Conservation (phyloP, 108 stramenopile genomes). For the Stephanodiscus minutulus region DNA sequence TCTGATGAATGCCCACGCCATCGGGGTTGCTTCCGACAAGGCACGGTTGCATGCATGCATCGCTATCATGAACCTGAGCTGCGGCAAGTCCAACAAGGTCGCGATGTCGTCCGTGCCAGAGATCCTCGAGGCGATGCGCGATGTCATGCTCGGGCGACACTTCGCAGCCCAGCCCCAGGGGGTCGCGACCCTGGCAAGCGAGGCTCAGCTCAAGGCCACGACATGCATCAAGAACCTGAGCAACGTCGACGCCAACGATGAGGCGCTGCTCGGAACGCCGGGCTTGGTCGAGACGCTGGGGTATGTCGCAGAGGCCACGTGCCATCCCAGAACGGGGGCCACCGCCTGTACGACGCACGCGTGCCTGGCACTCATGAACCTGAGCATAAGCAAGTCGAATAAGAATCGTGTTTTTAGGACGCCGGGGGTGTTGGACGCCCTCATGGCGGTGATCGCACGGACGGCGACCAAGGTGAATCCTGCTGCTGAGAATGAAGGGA, state of each 20-base stretch:
- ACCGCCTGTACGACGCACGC: constrained; percentile 88
- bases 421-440: constrained; percentile 87
- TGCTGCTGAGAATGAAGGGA: constrained; percentile 30
- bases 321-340: constrained; percentile 70
- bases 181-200: constrained; percentile 53
- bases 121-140: constrained; percentile 83
- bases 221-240: constrained; percentile 90
- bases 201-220: constrained; percentile 89
- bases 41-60: constrained; percentile 89
- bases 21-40: constrained; percentile 76
- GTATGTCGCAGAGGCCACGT: constrained; percentile 75
- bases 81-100: constrained; percentile 90
- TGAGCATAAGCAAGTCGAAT: constrained; percentile 87
- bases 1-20: too few species aligned
- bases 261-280: constrained; percentile 75
- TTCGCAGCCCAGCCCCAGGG: constrained; percentile 20
- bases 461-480: constrained; percentile 43
- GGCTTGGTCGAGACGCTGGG: constrained; percentile 85
- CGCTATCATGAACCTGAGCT: constrained; percentile 91
- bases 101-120: constrained; percentile 79
- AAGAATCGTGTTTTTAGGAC: constrained; percentile 89
- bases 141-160: constrained; percentile 73
- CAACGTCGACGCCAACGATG: constrained; percentile 90
- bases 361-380: constrained; percentile 87
- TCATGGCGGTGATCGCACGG: constrained; percentile 83